phyloP scores from a whole-genome alignment of 1,284 basidiomycete species.

The Cryptococcus maquisensis region DNA sequence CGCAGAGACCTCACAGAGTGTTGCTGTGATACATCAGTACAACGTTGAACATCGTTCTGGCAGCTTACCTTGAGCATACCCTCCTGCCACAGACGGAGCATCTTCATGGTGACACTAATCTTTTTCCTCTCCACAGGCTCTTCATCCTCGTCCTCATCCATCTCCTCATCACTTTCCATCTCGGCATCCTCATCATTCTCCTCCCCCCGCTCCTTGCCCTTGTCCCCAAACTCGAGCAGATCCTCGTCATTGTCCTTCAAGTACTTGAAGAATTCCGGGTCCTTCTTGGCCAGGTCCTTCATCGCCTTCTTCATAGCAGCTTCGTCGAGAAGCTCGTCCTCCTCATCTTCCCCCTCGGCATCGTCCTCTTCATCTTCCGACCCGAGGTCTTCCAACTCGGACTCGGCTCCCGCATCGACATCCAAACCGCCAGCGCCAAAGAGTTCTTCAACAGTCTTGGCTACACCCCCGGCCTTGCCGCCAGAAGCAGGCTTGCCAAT shows the following conservation, averaged over 20 bases:
- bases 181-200: slow-evolving; percentile 51
- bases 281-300: slow-evolving; percentile 87
- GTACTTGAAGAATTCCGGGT: slow-evolving; percentile 98
- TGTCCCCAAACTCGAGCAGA: slow-evolving; percentile 67
- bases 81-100: slow-evolving; percentile 81
- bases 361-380: slow-evolving; percentile 52
- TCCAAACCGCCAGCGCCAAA: slow-evolving; percentile 56
- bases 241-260: slow-evolving; percentile 92
- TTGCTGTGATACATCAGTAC: slow-evolving; percentile 55
- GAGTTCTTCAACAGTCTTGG: slow-evolving; percentile 70
- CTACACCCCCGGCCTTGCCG: slow-evolving; percentile 38
- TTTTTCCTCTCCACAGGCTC: slow-evolving; percentile 44
- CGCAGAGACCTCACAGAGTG: slow-evolving; percentile 79
- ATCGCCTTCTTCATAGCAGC: slow-evolving; percentile 69
- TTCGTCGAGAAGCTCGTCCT: slow-evolving; percentile 55
- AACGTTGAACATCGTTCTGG: background rate
- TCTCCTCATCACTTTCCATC: slow-evolving; percentile 51
- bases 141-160: slow-evolving; percentile 50
- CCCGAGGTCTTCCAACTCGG: slow-evolving; percentile 60
- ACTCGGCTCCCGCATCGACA: slow-evolving; percentile 28
- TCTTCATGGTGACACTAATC: slow-evolving; percentile 63
- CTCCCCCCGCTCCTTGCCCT: slow-evolving; percentile 50
- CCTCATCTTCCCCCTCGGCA: slow-evolving; percentile 42
- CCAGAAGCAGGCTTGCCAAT: slow-evolving; percentile 43
- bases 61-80: slow-evolving; percentile 70